A percentile compares a stretch with the other conserved stretches of the same genome.
Conservation (phyloP, 2,329 filamentous ascomycete genomes). For the Pseudocercospora eumusae region DNA sequence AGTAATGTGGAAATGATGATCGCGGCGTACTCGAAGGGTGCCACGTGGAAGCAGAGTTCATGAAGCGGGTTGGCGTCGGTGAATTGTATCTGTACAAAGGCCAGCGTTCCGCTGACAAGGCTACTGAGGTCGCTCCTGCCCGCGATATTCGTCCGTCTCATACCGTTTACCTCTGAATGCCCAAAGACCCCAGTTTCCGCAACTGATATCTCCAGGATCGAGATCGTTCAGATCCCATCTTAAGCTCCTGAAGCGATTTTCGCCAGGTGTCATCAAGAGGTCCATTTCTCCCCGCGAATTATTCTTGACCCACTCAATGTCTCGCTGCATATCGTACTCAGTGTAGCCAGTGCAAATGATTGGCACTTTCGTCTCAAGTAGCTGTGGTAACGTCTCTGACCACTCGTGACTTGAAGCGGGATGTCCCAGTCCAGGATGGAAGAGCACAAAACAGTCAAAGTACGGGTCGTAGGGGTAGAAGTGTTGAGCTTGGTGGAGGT, state of each 20-base stretch:
- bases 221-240: conserved; percentile 96
- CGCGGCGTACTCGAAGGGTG: not conserved
- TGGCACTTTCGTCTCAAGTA: conserved; percentile 93
- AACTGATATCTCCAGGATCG: conserved; percentile 90
- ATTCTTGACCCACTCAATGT: conserved; percentile 85
- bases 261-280: conserved; percentile 83
- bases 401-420: conserved; percentile 92
- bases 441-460: conserved; percentile 95
- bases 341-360: conserved; percentile 96
- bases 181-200: conserved; percentile 97
- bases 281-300: conserved; percentile 90
- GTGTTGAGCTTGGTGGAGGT: conserved; percentile 82
- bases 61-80: not conserved
- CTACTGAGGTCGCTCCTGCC: conserved; percentile 14
- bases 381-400: conserved; percentile 82
- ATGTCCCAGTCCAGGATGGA: conserved; percentile 94
- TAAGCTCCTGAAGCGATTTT: conserved; percentile 91
- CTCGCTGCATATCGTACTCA: conserved; percentile 88
- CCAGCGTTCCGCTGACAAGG: not conserved
- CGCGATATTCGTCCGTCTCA: conserved; percentile 54
- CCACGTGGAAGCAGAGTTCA: not conserved
- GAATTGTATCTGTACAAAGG: not conserved
- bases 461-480: conserved; percentile 97
- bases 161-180: conserved; percentile 97
- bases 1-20: not conserved